Evolutionary conservation across 2,329 filamentous ascomycete genomes (phyloP).

Genomic region (Aspergillus sp.): DNA sequence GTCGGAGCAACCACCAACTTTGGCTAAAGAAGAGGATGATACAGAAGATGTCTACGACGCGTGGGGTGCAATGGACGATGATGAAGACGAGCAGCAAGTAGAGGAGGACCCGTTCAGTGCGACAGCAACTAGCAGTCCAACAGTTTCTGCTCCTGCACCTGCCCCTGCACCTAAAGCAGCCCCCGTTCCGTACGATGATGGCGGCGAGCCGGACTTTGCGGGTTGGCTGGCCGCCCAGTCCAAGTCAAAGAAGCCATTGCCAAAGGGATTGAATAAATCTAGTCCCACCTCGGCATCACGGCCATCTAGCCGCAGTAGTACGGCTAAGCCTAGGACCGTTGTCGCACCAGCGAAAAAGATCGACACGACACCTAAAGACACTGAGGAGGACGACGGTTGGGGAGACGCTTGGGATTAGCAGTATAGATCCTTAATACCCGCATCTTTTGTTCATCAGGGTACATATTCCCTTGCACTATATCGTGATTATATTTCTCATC

Average conservation of each 20-base stretch:
- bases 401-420: constrained; percentile 51
- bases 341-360: constrained; percentile 64
- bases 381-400: constrained; percentile 49
- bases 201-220: constrained; percentile 90
- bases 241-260: constrained; percentile 73
- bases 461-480: too few relatives aligned
- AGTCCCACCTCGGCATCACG: constrained; percentile 40
- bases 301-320: constrained; percentile 39
- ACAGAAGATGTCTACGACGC: constrained; percentile 68
- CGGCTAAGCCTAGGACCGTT: constrained; percentile 50
- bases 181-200: constrained; percentile 70
- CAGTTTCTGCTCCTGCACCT: constrained; percentile 25
- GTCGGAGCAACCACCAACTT: constrained; percentile 42
- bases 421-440: neutral
- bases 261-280: constrained; percentile 77
- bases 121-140: constrained; percentile 27
- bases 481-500: neutral
- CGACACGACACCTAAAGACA: constrained; percentile 61
- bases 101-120: constrained; percentile 45
- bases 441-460: too few relatives aligned
- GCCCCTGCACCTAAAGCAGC: constrained; percentile 33
- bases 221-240: constrained; percentile 90
- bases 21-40: constrained; percentile 50
- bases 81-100: constrained; percentile 52
- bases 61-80: constrained; percentile 70